A percentile compares a stretch with the other conserved stretches of the same genome.
Conservation (phyloP, 257 asterid species). For the Petunia axillaris region DNA sequence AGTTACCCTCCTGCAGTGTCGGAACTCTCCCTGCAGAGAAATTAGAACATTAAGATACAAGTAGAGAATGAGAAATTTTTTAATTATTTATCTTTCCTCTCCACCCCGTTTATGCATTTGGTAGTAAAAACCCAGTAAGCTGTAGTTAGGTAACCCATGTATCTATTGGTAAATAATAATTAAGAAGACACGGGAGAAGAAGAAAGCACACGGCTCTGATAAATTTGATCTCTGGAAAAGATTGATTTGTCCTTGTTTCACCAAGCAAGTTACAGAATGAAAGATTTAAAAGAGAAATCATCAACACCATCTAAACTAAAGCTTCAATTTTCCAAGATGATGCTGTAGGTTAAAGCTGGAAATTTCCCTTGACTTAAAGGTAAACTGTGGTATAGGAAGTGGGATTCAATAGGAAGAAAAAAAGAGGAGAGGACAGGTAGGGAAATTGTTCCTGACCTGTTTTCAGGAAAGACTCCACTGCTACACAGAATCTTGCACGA, state of each 20-base stretch:
- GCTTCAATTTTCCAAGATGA: no score
- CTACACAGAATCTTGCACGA: constrained; percentile 94
- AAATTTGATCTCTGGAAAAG: not conserved
- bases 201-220: not conserved
- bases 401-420: not conserved
- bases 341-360: no score
- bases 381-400: not conserved
- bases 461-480: constrained; percentile 87
- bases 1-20: constrained; percentile 86
- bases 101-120: not conserved
- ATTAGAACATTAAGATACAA: constrained; percentile 29
- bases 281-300: not conserved
- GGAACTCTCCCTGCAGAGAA: constrained; percentile 88
- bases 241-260: not conserved
- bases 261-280: constrained; percentile 4
- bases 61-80: not conserved
- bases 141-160: no score
- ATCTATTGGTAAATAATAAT: not conserved
- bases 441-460: constrained; percentile 56
- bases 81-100: not conserved
- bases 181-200: constrained; percentile 3
- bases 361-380: no score
- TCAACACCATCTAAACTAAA: no score
- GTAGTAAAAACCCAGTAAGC: no score
- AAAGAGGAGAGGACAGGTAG: not conserved